Base-by-base conservation (phyloP, 1,284 basidiomycete species). In the Trametes hirsuta region DNA sequence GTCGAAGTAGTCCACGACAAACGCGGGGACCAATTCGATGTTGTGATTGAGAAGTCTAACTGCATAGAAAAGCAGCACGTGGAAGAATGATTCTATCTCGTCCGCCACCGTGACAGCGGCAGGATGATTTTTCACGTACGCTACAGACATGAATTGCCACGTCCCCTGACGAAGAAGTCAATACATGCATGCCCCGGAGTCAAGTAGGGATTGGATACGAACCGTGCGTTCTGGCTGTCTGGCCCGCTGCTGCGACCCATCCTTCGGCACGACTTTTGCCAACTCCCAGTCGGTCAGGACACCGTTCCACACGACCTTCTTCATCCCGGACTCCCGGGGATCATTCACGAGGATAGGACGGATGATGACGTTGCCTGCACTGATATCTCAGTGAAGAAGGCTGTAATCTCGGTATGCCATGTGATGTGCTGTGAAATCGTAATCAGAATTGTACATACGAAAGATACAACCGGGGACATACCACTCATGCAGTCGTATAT, bases 201-300 rank as follows among this genome's bases (percentile, higher is more conserved):
- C 11, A 12, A 40, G n/a, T 11, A 40, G 4, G 30, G 8, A 8
- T 30, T 30, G 30, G n/a, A 40, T 18, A 40, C 39, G 39, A 12
- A 40, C 39, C 39, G 39, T 40, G 12, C 39, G 39, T 12, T 40
- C 39, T 18, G 39, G 39, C 39, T 40, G 39, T 40, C 39, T 12
- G 5, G 39, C 39, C n/a, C 18, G 15, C 14, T 35, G 18, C 6
- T 22, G 21, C 1, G 8, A 6, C 6, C n/a, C 14, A 5, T 47
- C 36, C 9, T 36, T 14, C 5, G 45, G 41, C 10, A 51, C 41
- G 9, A 22, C 21, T 36, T 47, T 55, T 3, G 53, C 46, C 4
- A 58, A 21, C 48, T 62, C 61, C 61, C 61, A 62, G 37, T 62
- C 61, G 9, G 47, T 44, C 11, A 62, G 53, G 2, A 62, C 34